Evolutionary conservation across 306 rosid species (phyloP).

Genomic region (Herpetospermum pedunculosum): DNA sequence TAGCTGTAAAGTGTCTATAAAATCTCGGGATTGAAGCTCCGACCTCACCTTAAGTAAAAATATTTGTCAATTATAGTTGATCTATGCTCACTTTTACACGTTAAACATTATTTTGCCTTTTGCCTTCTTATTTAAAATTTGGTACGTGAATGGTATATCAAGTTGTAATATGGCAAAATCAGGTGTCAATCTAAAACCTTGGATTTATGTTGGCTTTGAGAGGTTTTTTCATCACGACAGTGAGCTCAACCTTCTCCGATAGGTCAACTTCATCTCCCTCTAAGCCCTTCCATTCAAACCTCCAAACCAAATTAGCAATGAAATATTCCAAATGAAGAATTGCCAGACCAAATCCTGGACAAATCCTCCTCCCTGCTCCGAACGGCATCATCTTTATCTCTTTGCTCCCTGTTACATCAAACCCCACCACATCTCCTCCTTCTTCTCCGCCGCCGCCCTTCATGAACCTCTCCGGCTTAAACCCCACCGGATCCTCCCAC

Average conservation of each 20-base stretch:
- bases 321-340: slow-evolving; percentile 34
- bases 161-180: too few relatives aligned
- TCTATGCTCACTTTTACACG: too few relatives aligned
- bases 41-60: too few relatives aligned
- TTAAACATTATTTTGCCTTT: too few relatives aligned
- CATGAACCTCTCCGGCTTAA: slow-evolving; percentile 45
- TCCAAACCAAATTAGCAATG: slow-evolving; percentile 41
- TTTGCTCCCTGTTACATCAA: slow-evolving; percentile 33
- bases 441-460: neutral
- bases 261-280: slow-evolving; percentile 38
- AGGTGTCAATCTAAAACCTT: neutral
- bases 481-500: slow-evolving; percentile 57
- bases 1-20: too few relatives aligned
- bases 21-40: too few relatives aligned
- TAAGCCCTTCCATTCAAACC: slow-evolving; percentile 25
- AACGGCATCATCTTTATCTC: slow-evolving; percentile 60
- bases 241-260: slow-evolving; percentile 31
- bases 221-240: slow-evolving; percentile 42
- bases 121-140: too few relatives aligned
- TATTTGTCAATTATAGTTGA: too few relatives aligned
- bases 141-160: too few relatives aligned
- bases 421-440: neutral
- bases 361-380: slow-evolving; percentile 36
- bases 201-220: neutral
- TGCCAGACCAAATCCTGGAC: slow-evolving; percentile 24